phyloP scores from a whole-genome alignment of 495 filamentous ascomycete species.

The Durotheca rogersii region DNA sequence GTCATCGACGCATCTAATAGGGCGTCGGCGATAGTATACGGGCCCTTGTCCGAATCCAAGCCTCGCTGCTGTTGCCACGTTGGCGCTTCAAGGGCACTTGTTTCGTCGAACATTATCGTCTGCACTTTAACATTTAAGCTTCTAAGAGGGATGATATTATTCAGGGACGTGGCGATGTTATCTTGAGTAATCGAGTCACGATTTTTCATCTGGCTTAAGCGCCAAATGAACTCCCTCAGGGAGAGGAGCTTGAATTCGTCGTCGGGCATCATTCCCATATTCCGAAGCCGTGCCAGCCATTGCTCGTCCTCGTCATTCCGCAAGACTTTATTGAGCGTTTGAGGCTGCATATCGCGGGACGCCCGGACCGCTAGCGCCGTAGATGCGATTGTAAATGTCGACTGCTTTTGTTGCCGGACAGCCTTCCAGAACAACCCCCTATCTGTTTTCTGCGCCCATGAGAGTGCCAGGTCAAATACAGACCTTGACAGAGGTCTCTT shows the following conservation, averaged over 20 bases:
- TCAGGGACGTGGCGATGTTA: conserved; percentile 52
- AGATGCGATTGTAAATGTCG: conserved; percentile 64
- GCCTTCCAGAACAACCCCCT: conserved; percentile 84
- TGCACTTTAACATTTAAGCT: conserved; percentile 73
- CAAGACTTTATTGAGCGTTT: conserved; percentile 46
- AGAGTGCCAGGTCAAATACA: conserved; percentile 80
- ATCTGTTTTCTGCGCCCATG: conserved; percentile 81
- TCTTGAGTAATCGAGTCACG: conserved; percentile 49
- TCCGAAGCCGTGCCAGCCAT: conserved; percentile 83
- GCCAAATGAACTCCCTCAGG: conserved; percentile 90
- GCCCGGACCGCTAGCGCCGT: conserved; percentile 40
- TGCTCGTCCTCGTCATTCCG: conserved; percentile 96
- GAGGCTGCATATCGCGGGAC: conserved; percentile 33
- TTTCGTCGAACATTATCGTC: conserved; percentile 89
- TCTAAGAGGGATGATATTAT: conserved; percentile 68
- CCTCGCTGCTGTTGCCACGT: conserved; percentile 30
- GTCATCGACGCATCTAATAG: conserved; percentile 89
- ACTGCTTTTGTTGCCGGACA: conserved; percentile 55
- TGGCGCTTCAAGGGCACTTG: conserved; percentile 48
- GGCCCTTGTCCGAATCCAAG: conserved; percentile 43
- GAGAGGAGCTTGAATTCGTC: conserved; percentile 90
- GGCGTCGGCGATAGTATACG: conserved; percentile 84
- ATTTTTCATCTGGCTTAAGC: conserved; percentile 68
- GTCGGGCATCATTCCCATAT: conserved; percentile 75
- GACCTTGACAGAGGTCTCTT: conserved; percentile 78